Evolutionary conservation across 2,329 filamentous ascomycete genomes (phyloP), one percentile per base, ranked within the genome.

Genomic region (Aspergillus sergii): DNA sequence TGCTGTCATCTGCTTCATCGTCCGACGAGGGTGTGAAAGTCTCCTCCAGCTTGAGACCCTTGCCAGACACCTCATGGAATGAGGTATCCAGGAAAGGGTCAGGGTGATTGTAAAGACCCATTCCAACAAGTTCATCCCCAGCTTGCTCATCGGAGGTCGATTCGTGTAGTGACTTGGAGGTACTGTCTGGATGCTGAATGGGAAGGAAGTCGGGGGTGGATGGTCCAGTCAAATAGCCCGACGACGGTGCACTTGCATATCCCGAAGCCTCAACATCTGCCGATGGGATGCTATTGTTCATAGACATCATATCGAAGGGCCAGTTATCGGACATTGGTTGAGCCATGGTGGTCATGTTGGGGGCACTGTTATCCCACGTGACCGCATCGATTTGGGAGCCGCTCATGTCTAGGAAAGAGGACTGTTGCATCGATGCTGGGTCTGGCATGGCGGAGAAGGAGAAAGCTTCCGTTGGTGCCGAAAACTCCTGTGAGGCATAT

Each of bases 21-120:
- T 85, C 80, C 6, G 89, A 21, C 84, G 91, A 75, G 87, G 89
- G 91, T 85, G 73, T 77, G 61, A 80, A 94, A 0, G 91, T 91
- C 75, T 94, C 91, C 76, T 94, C 91, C 4, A 95, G 81, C 75
- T 93, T 94, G 68, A 94, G 80, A 0, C 91, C 91, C 76, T 92
- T 92, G 62, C 91, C 91, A 21, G 80, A 75, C 9, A 85, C 79
- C 28, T 85, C 84, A 54, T 88, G 76, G 21, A 91, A 75, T 75
- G 77, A 88, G 83, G 78, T 85, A 82, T 76, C 87, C 79, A 60
- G 86, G 74, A 57, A 83, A 79, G 34, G 85, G 60, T 89, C 89
- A 0, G 91, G 91, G 5, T 86, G 81, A 71, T 93, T 91, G 75
- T 95, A 95, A 0, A 95, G 84, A 0, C 92, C 92, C 85, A 95